Evolutionary conservation across 768 basidiomycete species (phyloP), one percentile per base, ranked within the genome.

Genomic region (Naganishia antarctica): DNA sequence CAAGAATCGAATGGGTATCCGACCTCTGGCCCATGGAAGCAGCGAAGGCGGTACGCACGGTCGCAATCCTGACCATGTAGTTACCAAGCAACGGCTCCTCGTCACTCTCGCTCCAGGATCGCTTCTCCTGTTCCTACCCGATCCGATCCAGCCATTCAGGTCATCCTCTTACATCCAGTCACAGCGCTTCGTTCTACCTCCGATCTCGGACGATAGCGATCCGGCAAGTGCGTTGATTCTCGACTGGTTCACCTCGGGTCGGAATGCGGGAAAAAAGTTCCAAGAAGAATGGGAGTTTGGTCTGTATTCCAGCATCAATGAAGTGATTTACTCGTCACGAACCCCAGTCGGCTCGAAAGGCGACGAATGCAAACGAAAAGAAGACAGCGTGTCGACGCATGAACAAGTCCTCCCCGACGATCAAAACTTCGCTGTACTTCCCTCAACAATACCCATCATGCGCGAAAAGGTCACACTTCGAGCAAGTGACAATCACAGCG

Each of bases 161-260:
- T 81, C 82, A 23, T 89, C 94, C 8, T 83, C 83, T 0, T 98
- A 98, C 78, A 82, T 83, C 64, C 93, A 97, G 74, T 79, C 80
- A 2, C 94, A 98, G 80, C 85, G 81, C 44, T 91, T 97, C 78
- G 79, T 81, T 61, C 81, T 96, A 37, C 81, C 81, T 9, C 70
- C 70, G 32, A 31, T 25, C 26, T 12, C 41, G 21, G 18, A 58
- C 32, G n/a, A 81, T 81, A 45, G 82, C 49, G 11, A 12, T 7
- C 61, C 74, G 1, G 71, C 87, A 9, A 89, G 87, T 13, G 79
- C 86, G 8, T 82, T 90, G 44, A 76, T 93, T 0, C 82, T 98
- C 16, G 94, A 97, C 74, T 96, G 92, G 90, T 79, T 91, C 63
- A 96, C 91, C 0, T 88, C 89, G 3, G 94, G 94, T 12, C 84